Conservation (phyloP, 306 rosid species). For the Biancaea sappan region DNA sequence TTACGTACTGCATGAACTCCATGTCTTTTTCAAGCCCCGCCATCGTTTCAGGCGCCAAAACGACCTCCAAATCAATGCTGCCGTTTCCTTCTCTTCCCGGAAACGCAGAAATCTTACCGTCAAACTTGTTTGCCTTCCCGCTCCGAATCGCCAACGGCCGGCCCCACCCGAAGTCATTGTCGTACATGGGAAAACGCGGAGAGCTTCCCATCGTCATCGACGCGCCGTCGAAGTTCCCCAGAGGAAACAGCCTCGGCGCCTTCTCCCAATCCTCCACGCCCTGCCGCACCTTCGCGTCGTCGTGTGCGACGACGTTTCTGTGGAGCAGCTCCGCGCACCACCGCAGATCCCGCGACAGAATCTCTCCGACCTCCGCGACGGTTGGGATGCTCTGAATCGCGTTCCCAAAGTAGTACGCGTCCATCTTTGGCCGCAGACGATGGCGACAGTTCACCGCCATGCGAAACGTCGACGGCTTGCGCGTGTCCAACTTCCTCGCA, state of each 20-base stretch:
- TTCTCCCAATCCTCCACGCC: conserved; percentile 61
- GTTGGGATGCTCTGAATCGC: conserved; percentile 76
- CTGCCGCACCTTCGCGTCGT: conserved; percentile 47
- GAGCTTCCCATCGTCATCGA: conserved; percentile 70
- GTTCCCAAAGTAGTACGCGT: conserved; percentile 61
- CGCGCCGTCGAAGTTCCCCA: conserved; percentile 67
- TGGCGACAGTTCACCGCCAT: conserved; percentile 77
- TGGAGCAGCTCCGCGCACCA: conserved; percentile 55
- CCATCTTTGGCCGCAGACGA: conserved; percentile 53
- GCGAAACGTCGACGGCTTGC: conserved; percentile 52
- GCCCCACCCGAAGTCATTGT: conserved; percentile 75
- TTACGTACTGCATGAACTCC: conserved; percentile 60
- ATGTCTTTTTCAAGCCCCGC: conserved; percentile 45
- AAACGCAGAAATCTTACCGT: conserved; percentile 67
- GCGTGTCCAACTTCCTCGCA: conserved; percentile 41
- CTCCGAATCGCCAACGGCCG: conserved; percentile 57
- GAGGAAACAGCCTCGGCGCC: conserved; percentile 55
- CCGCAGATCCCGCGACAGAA: conserved; percentile 42
- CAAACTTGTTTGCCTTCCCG: conserved; percentile 61
- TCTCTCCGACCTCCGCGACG: conserved; percentile 43
- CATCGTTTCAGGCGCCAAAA: conserved; percentile 61
- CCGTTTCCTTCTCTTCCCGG: conserved; percentile 59
- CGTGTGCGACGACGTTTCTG: conserved; percentile 58
- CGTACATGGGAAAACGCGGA: conserved; percentile 70
- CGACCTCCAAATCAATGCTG: conserved; percentile 65